Base-by-base conservation (phyloP, 257 asterid species). In the Capsicum chinense region DNA sequence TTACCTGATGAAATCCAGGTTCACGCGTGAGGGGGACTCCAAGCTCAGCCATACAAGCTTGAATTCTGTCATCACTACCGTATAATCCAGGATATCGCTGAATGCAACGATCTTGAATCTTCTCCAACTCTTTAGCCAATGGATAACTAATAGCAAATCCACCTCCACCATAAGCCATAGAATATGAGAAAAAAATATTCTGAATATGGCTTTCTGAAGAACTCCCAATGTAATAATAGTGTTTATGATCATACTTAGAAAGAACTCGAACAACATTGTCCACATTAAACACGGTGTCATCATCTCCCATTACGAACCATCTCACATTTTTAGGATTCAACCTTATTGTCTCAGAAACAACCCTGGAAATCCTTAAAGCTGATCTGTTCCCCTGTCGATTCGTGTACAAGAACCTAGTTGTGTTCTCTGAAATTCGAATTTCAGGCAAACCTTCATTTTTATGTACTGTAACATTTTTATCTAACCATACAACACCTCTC, bases 241-340 rank as follows among this genome's bases (percentile, higher is more conserved):
- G 87, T 79, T 87, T 89, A 80, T 94, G 97, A 67, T 95, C 98
- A 81, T 95, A 95, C 63, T 93, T 92, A 0, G 89, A 80, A 0
- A 93, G 93, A 71, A 95, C 92, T 57, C 95, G 87, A 63, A 95
- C 70, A 79, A 93, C 88, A 85, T 95, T 95, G 5, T 93, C 98
- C 6, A 92, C 92, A 7, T 91, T n/a, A 84, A 93, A 95, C 6
- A 95, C 94, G 0, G 98, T 93, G 87, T 95, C 98, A 64, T 93
- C 98, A 64, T 95, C 98, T 44, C 98, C 98, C 98, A 95, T 92
- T 47, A 95, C 97, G 79, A 93, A 93, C 98, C 98, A 95, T 90
- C 91, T 87, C 84, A 92, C 97, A 68, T 91, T 89, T 71, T 86
- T 26, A 90, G 89, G 56, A 47, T 94, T 96, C 13, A 92, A 26